Conservation (phyloP, 2,329 filamentous ascomycete genomes). For the Pseudocercospora pini-densiflorae region DNA sequence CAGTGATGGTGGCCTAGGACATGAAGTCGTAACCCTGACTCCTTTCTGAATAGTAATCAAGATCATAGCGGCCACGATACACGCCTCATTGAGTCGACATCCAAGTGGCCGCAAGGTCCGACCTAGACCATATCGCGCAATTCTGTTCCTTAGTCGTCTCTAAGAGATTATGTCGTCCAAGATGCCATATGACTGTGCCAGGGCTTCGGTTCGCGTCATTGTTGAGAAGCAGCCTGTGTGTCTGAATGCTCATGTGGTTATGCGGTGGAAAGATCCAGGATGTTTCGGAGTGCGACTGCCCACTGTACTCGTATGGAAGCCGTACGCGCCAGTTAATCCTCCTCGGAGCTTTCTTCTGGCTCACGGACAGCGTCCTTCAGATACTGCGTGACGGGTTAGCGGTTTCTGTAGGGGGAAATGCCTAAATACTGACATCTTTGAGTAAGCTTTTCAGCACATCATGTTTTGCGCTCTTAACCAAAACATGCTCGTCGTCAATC, state of each 20-base stretch:
- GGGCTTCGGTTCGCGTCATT: neutral
- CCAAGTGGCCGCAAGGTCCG: neutral
- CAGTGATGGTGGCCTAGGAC: neutral
- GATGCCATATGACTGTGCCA: neutral
- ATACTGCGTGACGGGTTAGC: slow-evolving; percentile 30
- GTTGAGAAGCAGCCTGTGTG: neutral
- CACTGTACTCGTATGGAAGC: neutral
- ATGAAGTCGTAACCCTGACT: neutral
- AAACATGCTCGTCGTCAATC: slow-evolving; percentile 74
- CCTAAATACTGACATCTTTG: slow-evolving; percentile 60
- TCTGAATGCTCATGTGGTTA: neutral
- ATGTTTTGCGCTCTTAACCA: slow-evolving; percentile 77
- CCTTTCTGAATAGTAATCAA: neutral
- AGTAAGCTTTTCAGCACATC: slow-evolving; percentile 68
- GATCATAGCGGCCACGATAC: neutral
- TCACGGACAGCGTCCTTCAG: slow-evolving; percentile 45
- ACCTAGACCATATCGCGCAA: neutral
- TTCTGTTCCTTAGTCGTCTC: neutral
- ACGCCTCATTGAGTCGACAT: neutral
- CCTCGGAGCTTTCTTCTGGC: slow-evolving; percentile 42
- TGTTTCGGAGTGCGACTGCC: too few species aligned
- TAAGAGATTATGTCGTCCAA: neutral
- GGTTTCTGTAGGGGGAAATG: neutral
- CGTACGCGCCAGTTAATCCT: slow-evolving; percentile 32
- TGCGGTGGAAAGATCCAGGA: too few species aligned